phyloP scores from a whole-genome alignment of 768 basidiomycete species.

The Pleurotus djamor region DNA sequence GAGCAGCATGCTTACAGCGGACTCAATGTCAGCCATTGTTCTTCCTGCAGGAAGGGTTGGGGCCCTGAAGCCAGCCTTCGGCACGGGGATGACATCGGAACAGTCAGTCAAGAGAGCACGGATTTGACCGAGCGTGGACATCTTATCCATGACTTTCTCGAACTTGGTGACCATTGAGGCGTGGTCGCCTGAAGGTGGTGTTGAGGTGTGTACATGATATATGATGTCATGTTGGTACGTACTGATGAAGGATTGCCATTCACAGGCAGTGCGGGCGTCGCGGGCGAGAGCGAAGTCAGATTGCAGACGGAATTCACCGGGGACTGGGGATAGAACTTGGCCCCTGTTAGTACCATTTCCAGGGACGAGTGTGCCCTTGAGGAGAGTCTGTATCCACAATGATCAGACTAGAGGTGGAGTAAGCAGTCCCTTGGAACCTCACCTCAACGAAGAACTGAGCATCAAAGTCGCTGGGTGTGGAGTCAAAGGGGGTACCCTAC shows the following conservation, averaged over 20 bases:
- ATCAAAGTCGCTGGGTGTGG: conserved; percentile 26
- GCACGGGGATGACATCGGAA: conserved; percentile 14
- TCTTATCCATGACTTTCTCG: conserved; percentile 16
- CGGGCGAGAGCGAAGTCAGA: conserved; percentile 14
- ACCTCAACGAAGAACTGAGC: conserved; percentile 28
- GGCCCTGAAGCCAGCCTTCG: conserved; percentile 13
- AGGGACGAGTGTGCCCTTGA: conserved; percentile 21
- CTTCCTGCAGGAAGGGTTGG: conserved; percentile 17
- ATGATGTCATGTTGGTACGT: background rate
- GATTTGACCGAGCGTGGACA: conserved; percentile 15
- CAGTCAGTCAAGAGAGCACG: conserved; percentile 12
- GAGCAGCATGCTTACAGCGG: background rate
- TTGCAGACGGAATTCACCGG: conserved; percentile 22
- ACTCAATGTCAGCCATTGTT: background rate
- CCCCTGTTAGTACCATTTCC: conserved; percentile 20
- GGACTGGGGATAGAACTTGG: conserved; percentile 18
- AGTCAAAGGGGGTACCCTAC: conserved; percentile 25
- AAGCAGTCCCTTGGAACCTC: background rate
- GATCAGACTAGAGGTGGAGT: background rate
- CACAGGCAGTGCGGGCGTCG: conserved; percentile 7
- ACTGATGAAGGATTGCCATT: conserved; percentile 10
- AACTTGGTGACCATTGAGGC: conserved; percentile 12
- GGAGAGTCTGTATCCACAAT: conserved; percentile 17
- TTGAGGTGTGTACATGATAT: background rate
- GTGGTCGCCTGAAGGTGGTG: conserved; percentile 6